Base-by-base conservation (phyloP, 2,329 filamentous ascomycete genomes). In the Anisogramma anomala region DNA sequence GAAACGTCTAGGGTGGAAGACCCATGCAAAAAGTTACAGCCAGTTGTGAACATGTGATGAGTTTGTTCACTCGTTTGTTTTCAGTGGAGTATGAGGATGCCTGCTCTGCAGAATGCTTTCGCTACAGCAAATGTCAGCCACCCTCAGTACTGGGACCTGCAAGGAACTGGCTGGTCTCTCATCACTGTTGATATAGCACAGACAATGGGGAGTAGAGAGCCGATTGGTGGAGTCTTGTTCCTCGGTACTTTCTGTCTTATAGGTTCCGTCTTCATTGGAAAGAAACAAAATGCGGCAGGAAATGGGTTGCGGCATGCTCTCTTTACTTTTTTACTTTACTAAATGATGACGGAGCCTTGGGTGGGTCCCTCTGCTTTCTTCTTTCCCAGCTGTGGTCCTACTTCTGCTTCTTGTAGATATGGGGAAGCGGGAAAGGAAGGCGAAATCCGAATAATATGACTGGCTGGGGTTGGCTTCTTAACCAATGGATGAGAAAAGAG, bases 251-350 rank as follows among this genome's bases (percentile, higher is more conserved):
- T 42, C n/a, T 46, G 42, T 47, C 37, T 46, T 48, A 43, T 46
- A 38, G 45, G 45, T 38, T 41, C 36, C 18, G 30, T 22, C 37
- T 44, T 44, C 36, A 22, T 43, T 30, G 19, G 39, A 38, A 35
- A 44, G 42, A 41, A 44, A 47, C 38, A 34, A 30, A 47, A 37
- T 38, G 34, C 34, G 28, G 45, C 35, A 45, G 43, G 48, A 42
- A 46, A 45, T 40, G 45, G 50, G 49, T 49, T 48, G 47, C 38
- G 45, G 48, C 55, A 56, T 58, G 57, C 54, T 51, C 55, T 53
- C 40, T 45, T 48, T 45, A 46, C 49, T 55, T 57, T 49, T 47
- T 48, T 48, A 49, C 41, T 53, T 53, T 52, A 49, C 42, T 50
- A 8, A 27, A 36, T 39, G 34, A 41, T 35, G 39, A 40, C 32